phyloP scores from a whole-genome alignment of 495 filamentous ascomycete genomes.

The Xylaria grammica region DNA sequence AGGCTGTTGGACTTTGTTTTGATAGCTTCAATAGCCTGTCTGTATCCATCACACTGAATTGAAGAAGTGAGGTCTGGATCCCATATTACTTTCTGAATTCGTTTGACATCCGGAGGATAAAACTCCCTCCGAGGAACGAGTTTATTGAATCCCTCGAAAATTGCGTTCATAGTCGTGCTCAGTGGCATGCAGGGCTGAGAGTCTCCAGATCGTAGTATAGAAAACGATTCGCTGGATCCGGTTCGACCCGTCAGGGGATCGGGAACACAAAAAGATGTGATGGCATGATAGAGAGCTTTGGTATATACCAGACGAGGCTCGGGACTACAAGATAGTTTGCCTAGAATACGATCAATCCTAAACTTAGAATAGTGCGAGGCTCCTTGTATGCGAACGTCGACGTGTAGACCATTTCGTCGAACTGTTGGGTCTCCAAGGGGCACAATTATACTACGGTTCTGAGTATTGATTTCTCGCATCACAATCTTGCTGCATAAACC shows the following conservation, averaged over 20 bases:
- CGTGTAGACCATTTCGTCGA: constrained; percentile 37
- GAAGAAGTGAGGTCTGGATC: constrained; percentile 45
- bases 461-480: constrained; percentile 42
- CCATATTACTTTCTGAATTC: constrained; percentile 60
- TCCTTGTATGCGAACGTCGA: constrained; percentile 31
- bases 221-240: constrained; percentile 64
- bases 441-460: constrained; percentile 43
- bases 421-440: constrained; percentile 35
- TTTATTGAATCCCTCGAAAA: constrained; percentile 1
- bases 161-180: constrained; percentile 38
- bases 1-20: constrained; percentile 44
- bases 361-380: constrained; percentile 46
- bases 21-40: constrained; percentile 47
- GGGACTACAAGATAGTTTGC: constrained; percentile 51
- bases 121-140: constrained; percentile 59
- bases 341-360: constrained; percentile 54
- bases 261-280: constrained; percentile 62
- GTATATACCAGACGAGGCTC: constrained; percentile 53
- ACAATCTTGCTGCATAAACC: constrained; percentile 55
- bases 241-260: constrained; percentile 63
- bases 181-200: constrained; percentile 47
- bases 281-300: constrained; percentile 62
- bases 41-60: constrained; percentile 61
- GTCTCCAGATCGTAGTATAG: constrained; percentile 55
- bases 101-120: constrained; percentile 58